Conservation (phyloP, 2,329 filamentous ascomycete species). For the Fusarium neocosmosporiellum region DNA sequence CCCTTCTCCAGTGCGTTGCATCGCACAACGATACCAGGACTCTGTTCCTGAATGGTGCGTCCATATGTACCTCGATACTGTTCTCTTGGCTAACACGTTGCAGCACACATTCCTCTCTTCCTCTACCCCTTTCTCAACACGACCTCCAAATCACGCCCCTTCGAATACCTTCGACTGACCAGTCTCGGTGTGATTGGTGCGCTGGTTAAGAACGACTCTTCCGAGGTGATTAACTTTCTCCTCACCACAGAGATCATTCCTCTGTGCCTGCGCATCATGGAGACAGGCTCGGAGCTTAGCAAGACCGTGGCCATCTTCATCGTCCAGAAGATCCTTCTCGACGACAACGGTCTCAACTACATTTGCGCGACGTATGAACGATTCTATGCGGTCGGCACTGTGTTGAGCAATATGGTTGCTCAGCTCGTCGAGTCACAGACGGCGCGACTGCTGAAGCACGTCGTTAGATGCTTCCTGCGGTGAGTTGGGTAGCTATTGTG, state of each 20-base stretch:
- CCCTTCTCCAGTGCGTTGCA: constrained; percentile 94
- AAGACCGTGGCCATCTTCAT: constrained; percentile 99
- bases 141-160: constrained; percentile 96
- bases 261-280: constrained; percentile 97
- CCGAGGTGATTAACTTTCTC: constrained; percentile 98
- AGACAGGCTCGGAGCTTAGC: constrained; percentile 96
- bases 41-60: constrained; percentile 89
- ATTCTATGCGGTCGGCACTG: constrained; percentile 97
- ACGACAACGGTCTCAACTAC: constrained; percentile 96
- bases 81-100: constrained; percentile 23
- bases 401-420: constrained; percentile 98
- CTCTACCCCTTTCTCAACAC: constrained; percentile 99
- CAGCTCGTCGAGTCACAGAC: constrained; percentile 98
- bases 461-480: constrained; percentile 96
- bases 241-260: constrained; percentile 99
- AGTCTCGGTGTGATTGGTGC: constrained; percentile 97
- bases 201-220: constrained; percentile 98
- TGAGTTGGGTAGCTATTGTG: constrained; percentile 58
- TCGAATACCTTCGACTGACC: constrained; percentile 96
- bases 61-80: neutral
- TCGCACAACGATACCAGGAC: constrained; percentile 97
- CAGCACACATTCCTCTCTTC: constrained; percentile 97
- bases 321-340: constrained; percentile 97
- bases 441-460: constrained; percentile 93
- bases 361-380: constrained; percentile 99